Evolutionary conservation across 2,329 filamentous ascomycete genomes (phyloP).

Genomic region (Neofusicoccum umdonicola): DNA sequence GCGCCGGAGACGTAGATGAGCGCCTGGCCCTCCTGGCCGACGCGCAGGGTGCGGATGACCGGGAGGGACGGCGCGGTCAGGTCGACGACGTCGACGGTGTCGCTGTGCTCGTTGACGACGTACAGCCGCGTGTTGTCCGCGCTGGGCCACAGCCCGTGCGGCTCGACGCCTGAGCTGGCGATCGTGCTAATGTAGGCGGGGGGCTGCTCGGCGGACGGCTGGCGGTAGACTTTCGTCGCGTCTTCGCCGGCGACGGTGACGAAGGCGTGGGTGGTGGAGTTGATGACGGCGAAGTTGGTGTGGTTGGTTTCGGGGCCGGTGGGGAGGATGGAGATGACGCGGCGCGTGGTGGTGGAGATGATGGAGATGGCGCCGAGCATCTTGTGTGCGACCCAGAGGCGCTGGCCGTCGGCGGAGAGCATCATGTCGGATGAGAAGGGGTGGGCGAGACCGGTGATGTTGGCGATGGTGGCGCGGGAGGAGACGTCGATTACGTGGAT

Average conservation of each 20-base stretch:
- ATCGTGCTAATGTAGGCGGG: not conserved
- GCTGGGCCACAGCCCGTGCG: slow-evolving; percentile 18
- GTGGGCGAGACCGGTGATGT: slow-evolving; percentile 19
- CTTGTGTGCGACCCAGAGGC: slow-evolving; percentile 16
- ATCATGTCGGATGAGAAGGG: slow-evolving; percentile 19
- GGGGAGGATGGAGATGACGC: slow-evolving; percentile 1
- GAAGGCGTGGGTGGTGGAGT: slow-evolving; percentile 11
- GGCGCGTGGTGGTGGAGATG: not conserved
- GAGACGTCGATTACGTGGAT: slow-evolving; percentile 16
- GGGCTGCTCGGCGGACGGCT: not conserved
- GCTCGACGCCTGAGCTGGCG: not conserved
- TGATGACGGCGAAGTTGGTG: slow-evolving; percentile 11
- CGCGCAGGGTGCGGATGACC: not conserved
- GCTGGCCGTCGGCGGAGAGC: slow-evolving; percentile 8
- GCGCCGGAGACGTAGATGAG: slow-evolving; percentile 12
- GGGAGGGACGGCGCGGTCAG: not conserved
- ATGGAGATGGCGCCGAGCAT: not conserved
- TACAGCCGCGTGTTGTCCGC: slow-evolving; percentile 17
- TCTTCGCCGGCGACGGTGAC: slow-evolving; percentile 9
- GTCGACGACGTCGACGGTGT: slow-evolving; percentile 16
- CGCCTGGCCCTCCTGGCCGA: slow-evolving; percentile 17
- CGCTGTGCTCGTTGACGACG: slow-evolving; percentile 19
- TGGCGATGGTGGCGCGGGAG: not conserved
- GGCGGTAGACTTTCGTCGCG: slow-evolving; percentile 5
- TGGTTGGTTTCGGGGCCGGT: slow-evolving; percentile 17